Evolutionary conservation across 176 grass and related monocot genomes (phyloP).

Genomic region (Juncus inflexus): DNA sequence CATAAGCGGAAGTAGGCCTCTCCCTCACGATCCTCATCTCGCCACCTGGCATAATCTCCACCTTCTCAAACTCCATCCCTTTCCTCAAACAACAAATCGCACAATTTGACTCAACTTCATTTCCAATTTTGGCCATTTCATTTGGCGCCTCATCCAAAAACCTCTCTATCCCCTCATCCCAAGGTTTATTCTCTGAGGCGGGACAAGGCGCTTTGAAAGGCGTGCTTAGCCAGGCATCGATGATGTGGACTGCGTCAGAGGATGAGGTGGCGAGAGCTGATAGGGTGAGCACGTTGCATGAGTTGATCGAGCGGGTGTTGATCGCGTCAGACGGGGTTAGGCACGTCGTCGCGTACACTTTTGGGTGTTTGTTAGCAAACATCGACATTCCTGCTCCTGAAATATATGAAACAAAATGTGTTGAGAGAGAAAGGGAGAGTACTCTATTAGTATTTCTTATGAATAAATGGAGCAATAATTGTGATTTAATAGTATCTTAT

Average conservation of each 20-base stretch:
- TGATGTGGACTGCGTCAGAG: slow-evolving; percentile 43
- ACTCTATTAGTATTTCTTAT: no score
- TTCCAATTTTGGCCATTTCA: slow-evolving; percentile 73
- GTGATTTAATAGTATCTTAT: no score
- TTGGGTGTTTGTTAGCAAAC: slow-evolving; percentile 93
- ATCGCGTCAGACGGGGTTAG: slow-evolving; percentile 51
- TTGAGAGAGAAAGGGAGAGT: no score
- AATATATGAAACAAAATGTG: not conserved
- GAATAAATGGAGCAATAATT: no score
- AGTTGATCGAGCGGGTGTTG: slow-evolving; percentile 91
- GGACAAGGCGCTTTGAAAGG: slow-evolving; percentile 83
- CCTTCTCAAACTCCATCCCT: slow-evolving; percentile 73
- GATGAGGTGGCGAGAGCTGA: slow-evolving; percentile 55
- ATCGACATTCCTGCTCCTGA: slow-evolving; percentile 68
- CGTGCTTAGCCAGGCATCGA: slow-evolving; percentile 72
- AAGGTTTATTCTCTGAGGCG: slow-evolving; percentile 55
- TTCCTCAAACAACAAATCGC: slow-evolving; percentile 81
- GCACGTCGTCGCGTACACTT: slow-evolving; percentile 78
- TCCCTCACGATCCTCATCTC: slow-evolving; percentile 90
- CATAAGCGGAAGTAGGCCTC: slow-evolving; percentile 82
- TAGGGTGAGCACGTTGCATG: slow-evolving; percentile 85
- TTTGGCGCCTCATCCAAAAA: slow-evolving; percentile 56
- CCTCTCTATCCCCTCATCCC: slow-evolving; percentile 57
- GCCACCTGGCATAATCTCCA: slow-evolving; percentile 84
- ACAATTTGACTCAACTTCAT: slow-evolving; percentile 28